phyloP scores from a whole-genome alignment of 768 basidiomycete species.

The Clitopilus hobsonii region DNA sequence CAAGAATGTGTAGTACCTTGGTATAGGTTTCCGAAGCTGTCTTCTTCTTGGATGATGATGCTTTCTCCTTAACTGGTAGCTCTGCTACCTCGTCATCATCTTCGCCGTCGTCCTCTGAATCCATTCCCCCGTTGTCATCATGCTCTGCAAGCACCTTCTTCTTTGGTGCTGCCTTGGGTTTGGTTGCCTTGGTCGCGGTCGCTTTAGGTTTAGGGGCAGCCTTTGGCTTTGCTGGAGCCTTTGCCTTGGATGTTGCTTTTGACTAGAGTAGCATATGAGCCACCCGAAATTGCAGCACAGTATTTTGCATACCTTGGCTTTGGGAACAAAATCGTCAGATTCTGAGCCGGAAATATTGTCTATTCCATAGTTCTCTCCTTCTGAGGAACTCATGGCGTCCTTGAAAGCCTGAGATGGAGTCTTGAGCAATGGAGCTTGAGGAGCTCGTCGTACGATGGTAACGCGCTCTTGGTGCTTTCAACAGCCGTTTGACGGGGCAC shows the following conservation, averaged over 20 bases:
- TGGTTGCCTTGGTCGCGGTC: constrained; percentile 36
- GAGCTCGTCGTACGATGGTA: not conserved
- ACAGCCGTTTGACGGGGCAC: not conserved
- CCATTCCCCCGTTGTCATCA: constrained; percentile 51
- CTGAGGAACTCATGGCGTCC: constrained; percentile 65
- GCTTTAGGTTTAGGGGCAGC: constrained; percentile 37
- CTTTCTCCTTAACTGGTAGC: constrained; percentile 15
- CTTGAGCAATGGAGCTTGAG: not conserved
- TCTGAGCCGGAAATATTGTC: constrained; percentile 56
- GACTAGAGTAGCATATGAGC: constrained; percentile 5
- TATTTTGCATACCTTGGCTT: constrained; percentile 43
- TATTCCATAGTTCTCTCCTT: constrained; percentile 64
- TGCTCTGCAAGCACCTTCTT: constrained; percentile 68
- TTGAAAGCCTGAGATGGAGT: not conserved
- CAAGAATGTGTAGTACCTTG: constrained; percentile 55
- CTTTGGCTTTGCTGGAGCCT: constrained; percentile 28
- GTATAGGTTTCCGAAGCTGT: constrained; percentile 88
- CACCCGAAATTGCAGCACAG: constrained; percentile 9
- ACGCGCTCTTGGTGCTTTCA: not conserved
- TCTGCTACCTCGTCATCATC: constrained; percentile 31
- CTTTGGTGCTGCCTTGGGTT: constrained; percentile 54
- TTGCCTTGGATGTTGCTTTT: constrained; percentile 22
- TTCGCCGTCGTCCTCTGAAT: constrained; percentile 34
- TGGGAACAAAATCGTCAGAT: constrained; percentile 64
- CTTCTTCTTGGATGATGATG: constrained; percentile 61